A percentile compares a stretch with the other conserved stretches of the same genome.
phyloP scores from a whole-genome alignment of 192 early-diverging fungal genomes.

The Podila clonocystis region DNA sequence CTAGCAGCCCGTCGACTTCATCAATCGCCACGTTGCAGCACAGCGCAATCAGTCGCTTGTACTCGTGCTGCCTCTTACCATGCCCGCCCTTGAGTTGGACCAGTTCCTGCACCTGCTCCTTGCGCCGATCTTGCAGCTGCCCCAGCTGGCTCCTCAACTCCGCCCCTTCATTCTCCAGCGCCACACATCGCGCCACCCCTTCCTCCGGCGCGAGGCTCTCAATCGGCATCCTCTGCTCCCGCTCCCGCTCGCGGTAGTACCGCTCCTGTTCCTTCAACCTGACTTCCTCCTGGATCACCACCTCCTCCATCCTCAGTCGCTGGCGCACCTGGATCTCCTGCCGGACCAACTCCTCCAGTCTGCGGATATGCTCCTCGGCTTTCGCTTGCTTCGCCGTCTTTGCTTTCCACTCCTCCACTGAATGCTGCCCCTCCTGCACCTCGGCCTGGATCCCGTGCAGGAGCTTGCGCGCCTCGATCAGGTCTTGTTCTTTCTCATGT shows the following conservation, averaged over 20 bases:
- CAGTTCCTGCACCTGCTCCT: constrained; percentile 54
- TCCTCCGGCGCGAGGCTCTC: not conserved
- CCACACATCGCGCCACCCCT: constrained; percentile 2
- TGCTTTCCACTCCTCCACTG: constrained; percentile 27
- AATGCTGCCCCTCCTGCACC: constrained; percentile 40
- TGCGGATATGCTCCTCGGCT: constrained; percentile 36
- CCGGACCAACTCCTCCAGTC: constrained; percentile 29
- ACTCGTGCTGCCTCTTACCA: constrained; percentile 62
- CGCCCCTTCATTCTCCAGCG: constrained; percentile 39
- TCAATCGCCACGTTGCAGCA: constrained; percentile 73
- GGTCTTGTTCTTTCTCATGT: constrained; percentile 52
- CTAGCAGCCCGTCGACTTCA: constrained; percentile 68
- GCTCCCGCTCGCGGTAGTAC: not conserved
- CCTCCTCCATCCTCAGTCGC: constrained; percentile 33
- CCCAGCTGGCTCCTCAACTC: constrained; percentile 18
- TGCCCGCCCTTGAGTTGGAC: constrained; percentile 52
- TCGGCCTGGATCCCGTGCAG: constrained; percentile 38
- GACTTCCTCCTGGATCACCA: constrained; percentile 32
- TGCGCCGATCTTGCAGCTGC: constrained; percentile 30
- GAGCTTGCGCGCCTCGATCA: constrained; percentile 48
- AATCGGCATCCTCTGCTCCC: not conserved
- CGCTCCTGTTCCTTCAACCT: constrained; percentile 20
- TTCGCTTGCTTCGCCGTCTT: constrained; percentile 28
- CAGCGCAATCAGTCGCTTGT: constrained; percentile 72
- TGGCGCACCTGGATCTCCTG: constrained; percentile 47